These are phyloP conservation scores for Anthoceros angustus DNA, from an alignment of 225 moss, liverwort and hornwort genomes.

Conservation along the genomic window DNA sequence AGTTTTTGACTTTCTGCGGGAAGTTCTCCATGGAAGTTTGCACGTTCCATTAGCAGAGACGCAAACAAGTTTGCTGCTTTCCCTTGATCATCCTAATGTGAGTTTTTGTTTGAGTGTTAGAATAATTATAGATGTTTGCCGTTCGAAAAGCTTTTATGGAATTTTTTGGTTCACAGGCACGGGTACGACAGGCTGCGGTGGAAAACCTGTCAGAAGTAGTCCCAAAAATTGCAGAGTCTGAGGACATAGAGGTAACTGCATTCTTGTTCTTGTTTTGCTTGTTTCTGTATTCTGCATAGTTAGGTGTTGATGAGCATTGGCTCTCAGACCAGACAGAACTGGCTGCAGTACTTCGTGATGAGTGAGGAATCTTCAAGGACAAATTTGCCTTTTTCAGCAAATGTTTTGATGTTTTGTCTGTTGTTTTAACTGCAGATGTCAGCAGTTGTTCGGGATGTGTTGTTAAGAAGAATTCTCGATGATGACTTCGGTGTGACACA, in stretches of 20 bases:
- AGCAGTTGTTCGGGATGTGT: conserved; percentile 48
- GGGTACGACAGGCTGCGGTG: conserved; percentile 60
- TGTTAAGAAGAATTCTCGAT: conserved; percentile 49
- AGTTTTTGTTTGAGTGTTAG: background rate
- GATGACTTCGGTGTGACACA: conserved; percentile 47
- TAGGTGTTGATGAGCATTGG: background rate
- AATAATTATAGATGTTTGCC: background rate
- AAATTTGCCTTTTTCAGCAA: background rate
- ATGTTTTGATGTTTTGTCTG: background rate
- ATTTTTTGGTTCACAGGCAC: conserved; percentile 32
- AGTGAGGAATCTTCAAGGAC: background rate
- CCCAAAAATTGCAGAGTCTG: conserved; percentile 13
- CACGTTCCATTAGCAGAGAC: conserved; percentile 63
- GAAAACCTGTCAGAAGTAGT: conserved; percentile 51
- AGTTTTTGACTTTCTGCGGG: conserved; percentile 10
- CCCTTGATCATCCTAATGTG: conserved; percentile 81
- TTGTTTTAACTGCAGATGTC: conserved; percentile 28
- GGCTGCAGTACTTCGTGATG: background rate
- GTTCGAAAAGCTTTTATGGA: background rate
- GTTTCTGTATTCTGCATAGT: background rate
- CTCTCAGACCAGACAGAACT: too few species aligned
- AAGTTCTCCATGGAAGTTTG: conserved; percentile 61
- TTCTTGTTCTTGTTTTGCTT: background rate
- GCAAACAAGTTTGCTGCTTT: conserved; percentile 65
- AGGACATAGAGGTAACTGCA: conserved; percentile 26